These are phyloP conservation scores for Haplographium delicatum DNA, from an alignment of 495 filamentous ascomycete species.

Conservation along the genomic window DNA sequence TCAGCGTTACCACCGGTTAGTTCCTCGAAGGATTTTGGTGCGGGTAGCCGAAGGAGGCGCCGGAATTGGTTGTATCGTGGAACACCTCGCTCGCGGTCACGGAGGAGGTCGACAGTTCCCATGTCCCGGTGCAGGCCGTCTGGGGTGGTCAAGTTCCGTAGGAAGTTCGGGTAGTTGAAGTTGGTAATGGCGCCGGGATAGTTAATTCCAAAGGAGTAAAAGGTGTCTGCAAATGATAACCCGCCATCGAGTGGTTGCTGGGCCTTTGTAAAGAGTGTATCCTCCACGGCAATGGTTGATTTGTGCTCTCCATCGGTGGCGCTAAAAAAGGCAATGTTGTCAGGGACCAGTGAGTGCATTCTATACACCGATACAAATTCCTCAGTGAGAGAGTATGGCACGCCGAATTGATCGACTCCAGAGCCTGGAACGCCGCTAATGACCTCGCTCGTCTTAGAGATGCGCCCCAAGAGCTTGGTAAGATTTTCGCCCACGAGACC, in stretches of 20 bases:
- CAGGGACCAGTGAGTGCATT: constrained; percentile 39
- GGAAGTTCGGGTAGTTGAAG: constrained; percentile 36
- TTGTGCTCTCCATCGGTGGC: constrained; percentile 27
- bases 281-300: constrained; percentile 26
- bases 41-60: constrained; percentile 32
- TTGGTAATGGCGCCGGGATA: constrained; percentile 39
- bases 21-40: constrained; percentile 28
- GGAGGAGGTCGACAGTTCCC: constrained; percentile 38
- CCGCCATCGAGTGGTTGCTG: constrained; percentile 26
- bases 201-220: constrained; percentile 43
- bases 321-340: constrained; percentile 38
- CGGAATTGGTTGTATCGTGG: constrained; percentile 43
- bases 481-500: constrained; percentile 37
- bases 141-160: constrained; percentile 31
- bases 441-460: constrained; percentile 34
- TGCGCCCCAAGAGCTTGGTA: constrained; percentile 32
- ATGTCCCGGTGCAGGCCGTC: constrained; percentile 32
- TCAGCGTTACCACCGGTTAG: constrained; percentile 31
- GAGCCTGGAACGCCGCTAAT: constrained; percentile 38
- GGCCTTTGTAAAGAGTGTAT: constrained; percentile 31
- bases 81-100: constrained; percentile 41
- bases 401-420: constrained; percentile 31
- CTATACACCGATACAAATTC: constrained; percentile 42
- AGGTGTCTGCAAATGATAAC: constrained; percentile 33
- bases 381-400: constrained; percentile 36